These are phyloP conservation scores for Prunus mume DNA, from an alignment of 306 rosid genomes.

Conservation along the genomic window DNA sequence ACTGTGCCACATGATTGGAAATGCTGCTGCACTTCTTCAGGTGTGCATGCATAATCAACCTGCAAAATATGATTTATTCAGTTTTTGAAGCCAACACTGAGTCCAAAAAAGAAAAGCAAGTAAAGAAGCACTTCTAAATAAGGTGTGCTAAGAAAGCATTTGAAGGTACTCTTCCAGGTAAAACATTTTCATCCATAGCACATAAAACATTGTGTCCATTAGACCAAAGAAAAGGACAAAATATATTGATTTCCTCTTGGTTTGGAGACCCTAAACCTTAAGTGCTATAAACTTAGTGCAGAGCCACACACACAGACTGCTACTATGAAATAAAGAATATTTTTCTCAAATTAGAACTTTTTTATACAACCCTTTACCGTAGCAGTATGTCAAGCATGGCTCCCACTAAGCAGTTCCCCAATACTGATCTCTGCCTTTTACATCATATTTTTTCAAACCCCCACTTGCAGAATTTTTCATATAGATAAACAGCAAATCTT, in stretches of 20 bases:
- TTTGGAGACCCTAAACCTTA: not conserved
- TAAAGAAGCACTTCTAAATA: not conserved
- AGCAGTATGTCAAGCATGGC: not conserved
- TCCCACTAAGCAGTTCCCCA: not conserved
- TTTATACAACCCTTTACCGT: not conserved
- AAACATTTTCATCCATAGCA: not conserved
- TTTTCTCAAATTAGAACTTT: not conserved
- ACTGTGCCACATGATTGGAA: constrained; percentile 93
- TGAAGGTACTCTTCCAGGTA: not conserved
- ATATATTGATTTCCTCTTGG: no score
- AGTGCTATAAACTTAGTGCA: not conserved
- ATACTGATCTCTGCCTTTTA: not conserved
- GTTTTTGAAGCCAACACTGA: constrained; percentile 19
- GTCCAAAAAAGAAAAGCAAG: not conserved
- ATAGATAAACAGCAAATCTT: not conserved
- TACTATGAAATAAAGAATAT: not conserved
- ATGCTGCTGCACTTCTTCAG: constrained; percentile 99
- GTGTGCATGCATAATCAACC: constrained; percentile 98
- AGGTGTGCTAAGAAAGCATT: not conserved
- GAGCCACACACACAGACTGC: not conserved
- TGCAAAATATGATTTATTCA: constrained; percentile 37
- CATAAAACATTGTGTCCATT: not conserved
- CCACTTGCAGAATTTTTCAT: no score
- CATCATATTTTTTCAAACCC: not conserved
- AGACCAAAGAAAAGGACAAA: not conserved